phyloP scores from a whole-genome alignment of 208 protist genomes.

The Leishmania mexicana region DNA sequence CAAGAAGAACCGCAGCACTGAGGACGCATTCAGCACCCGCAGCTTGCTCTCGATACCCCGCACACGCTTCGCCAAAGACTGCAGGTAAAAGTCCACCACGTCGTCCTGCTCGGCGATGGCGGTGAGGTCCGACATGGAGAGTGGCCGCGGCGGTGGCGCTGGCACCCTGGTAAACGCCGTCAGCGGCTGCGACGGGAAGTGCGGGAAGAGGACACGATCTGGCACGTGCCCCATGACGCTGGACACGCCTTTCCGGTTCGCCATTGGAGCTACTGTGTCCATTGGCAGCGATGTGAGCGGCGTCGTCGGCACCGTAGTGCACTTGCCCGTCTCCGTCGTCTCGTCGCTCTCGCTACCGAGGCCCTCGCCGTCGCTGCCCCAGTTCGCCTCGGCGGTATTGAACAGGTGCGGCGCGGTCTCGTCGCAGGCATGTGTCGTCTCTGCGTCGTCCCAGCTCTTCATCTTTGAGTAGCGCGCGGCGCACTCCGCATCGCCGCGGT shows the following conservation, averaged over 20 bases:
- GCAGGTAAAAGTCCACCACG: constrained; percentile 36
- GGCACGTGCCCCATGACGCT: too few relatives aligned
- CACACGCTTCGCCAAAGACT: constrained; percentile 18
- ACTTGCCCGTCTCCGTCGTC: not conserved
- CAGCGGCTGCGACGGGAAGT: not conserved
- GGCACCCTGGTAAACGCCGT: not conserved
- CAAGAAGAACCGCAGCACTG: constrained; percentile 27
- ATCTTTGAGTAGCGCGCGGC: not conserved
- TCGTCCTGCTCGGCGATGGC: constrained; percentile 44
- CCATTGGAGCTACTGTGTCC: too few relatives aligned
- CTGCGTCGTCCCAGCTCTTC: not conserved
- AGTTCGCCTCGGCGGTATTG: not conserved
- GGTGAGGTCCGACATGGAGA: constrained; percentile 35
- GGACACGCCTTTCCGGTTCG: too few relatives aligned
- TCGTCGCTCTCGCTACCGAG: not conserved
- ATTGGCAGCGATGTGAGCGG: too few relatives aligned
- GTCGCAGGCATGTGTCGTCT: not conserved
- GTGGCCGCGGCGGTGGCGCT: not conserved
- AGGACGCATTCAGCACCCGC: constrained; percentile 27
- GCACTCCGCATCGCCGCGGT: not conserved
- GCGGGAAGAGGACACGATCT: not conserved
- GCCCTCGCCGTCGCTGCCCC: not conserved
- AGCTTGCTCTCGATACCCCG: constrained; percentile 38
- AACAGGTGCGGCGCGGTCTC: not conserved
- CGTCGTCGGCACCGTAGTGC: not conserved